Conservation (phyloP, 441 rosid genomes). For the Pelargonium citronellum region DNA sequence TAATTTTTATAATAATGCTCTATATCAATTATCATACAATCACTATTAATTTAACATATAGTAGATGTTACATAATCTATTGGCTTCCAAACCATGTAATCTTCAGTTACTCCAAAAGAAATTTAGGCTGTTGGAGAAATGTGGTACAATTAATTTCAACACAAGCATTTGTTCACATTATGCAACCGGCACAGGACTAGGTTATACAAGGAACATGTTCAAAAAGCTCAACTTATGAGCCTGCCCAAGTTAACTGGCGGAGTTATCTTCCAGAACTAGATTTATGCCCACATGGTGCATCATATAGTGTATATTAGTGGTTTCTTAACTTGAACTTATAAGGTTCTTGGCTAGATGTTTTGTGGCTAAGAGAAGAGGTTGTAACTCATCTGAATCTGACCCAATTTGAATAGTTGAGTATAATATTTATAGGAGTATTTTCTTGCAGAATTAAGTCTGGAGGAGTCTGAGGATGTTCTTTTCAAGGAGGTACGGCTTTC, state of each 20-base stretch:
- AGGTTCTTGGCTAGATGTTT: background rate
- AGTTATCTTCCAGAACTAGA: background rate
- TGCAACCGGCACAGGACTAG: background rate
- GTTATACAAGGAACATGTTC: background rate
- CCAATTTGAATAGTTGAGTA: background rate
- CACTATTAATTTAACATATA: background rate
- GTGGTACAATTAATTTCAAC: too few relatives aligned
- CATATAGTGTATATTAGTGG: background rate
- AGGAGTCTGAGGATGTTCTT: constrained; percentile 97
- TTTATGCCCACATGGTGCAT: background rate
- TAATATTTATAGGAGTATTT: constrained; percentile 9
- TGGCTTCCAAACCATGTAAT: background rate
- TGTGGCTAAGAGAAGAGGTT: background rate
- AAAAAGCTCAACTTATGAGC: background rate
- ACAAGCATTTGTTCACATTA: too few relatives aligned
- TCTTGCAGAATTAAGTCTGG: constrained; percentile 75
- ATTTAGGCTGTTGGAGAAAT: background rate
- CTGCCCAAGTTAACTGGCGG: background rate
- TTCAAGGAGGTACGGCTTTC: constrained; percentile 78
- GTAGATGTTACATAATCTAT: background rate
- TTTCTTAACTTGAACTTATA: background rate
- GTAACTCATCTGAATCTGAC: background rate
- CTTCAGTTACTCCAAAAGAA: background rate
- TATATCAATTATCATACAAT: background rate
- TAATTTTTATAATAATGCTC: too few relatives aligned